Evolutionary conservation across 352 stramenopile species (phyloP).

Genomic region (Thalassiosira ordinaria): DNA sequence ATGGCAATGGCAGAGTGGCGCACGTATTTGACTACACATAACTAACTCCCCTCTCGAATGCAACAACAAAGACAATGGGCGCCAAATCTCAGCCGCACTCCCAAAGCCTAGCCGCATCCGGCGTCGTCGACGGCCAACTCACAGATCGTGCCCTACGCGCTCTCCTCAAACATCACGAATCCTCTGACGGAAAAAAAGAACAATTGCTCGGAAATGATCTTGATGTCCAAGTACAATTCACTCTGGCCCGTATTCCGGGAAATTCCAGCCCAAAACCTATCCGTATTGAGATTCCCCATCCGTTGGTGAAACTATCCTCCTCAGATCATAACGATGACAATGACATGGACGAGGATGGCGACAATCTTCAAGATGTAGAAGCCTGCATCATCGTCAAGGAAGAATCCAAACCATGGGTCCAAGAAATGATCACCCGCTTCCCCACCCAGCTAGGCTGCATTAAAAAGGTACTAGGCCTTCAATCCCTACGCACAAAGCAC

Average conservation of each 20-base stretch:
- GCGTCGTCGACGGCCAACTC: constrained; percentile 31
- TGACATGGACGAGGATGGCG: constrained; percentile 23
- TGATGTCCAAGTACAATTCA: constrained; percentile 79
- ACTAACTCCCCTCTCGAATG: too few relatives aligned
- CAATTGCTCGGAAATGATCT: constrained; percentile 68
- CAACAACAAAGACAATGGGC: constrained; percentile 13
- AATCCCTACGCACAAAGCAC: constrained; percentile 79
- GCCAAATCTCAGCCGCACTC: neutral
- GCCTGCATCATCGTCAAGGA: constrained; percentile 87
- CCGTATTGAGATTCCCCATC: constrained; percentile 76
- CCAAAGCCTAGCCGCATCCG: too few relatives aligned
- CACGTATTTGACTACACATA: too few relatives aligned
- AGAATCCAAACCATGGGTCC: constrained; percentile 73
- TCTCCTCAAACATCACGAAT: constrained; percentile 73
- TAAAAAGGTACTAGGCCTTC: constrained; percentile 79
- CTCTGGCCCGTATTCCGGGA: constrained; percentile 68
- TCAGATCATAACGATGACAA: too few relatives aligned
- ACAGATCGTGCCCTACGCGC: constrained; percentile 57
- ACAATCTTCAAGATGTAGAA: constrained; percentile 63
- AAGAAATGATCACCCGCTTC: constrained; percentile 78
- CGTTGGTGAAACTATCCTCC: constrained; percentile 56
- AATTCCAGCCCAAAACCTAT: constrained; percentile 69
- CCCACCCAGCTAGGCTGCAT: constrained; percentile 70
- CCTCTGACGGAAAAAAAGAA: constrained; percentile 17
- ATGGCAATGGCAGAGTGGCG: too few relatives aligned